A percentile compares a stretch with the other conserved stretches of the same genome.
phyloP scores from a whole-genome alignment of 129 eudicot genomes.

The Centrapalus pauciflorus region DNA sequence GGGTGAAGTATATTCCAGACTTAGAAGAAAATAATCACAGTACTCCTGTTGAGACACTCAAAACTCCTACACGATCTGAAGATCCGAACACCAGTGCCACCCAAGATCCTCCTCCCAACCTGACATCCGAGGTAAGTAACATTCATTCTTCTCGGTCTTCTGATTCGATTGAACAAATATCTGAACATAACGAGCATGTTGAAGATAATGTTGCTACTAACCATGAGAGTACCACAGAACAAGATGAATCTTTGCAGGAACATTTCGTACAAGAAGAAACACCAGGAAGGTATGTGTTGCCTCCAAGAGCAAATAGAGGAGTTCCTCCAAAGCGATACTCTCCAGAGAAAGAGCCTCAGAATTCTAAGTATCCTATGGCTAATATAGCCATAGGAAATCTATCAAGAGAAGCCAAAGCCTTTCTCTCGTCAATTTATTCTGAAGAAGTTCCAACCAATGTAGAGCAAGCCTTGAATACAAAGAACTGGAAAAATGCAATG shows the following conservation, averaged over 20 bases:
- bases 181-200: neutral
- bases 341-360: neutral
- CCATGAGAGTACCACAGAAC: neutral
- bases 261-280: neutral
- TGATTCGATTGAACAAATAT: neutral
- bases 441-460: neutral
- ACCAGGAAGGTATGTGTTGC: neutral
- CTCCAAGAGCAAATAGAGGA: constrained; percentile 1
- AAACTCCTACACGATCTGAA: neutral
- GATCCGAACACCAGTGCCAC: neutral
- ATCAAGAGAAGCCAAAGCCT: neutral
- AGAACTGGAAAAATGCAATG: neutral
- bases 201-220: neutral
- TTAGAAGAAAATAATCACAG: neutral
- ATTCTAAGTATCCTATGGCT: neutral
- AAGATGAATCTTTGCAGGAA: neutral
- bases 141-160: neutral
- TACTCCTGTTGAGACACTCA: neutral
- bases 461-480: neutral
- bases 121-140: neutral
- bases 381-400: neutral
- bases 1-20: neutral
- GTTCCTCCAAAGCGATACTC: neutral
- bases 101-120: neutral
- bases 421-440: neutral